Conservation (phyloP, 192 early-diverging fungal genomes). For the Haplosporangium gracile region DNA sequence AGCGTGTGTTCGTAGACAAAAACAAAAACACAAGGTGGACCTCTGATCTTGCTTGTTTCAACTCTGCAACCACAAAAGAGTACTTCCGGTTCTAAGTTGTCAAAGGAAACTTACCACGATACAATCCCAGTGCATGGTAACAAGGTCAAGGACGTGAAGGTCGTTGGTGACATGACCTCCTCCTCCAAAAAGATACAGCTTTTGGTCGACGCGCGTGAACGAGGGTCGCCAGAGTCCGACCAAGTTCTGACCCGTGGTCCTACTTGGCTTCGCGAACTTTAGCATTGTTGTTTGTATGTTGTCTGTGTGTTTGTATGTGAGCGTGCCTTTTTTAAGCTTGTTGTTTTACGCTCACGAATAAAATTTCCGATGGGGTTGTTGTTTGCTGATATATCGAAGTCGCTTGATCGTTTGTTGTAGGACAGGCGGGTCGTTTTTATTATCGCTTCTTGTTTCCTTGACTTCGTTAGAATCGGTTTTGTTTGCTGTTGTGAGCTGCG, state of each 20-base stretch:
- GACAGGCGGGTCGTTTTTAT: too few species aligned
- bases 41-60: background rate
- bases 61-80: background rate
- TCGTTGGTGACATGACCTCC: slow-evolving; percentile 71
- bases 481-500: background rate
- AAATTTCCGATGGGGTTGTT: background rate
- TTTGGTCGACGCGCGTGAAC: slow-evolving; percentile 65
- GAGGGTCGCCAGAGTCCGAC: slow-evolving; percentile 69
- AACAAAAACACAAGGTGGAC: background rate
- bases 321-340: background rate
- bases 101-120: slow-evolving; percentile 54
- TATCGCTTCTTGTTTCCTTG: too few species aligned
- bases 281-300: slow-evolving; percentile 22
- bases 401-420: too few species aligned
- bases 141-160: slow-evolving; percentile 64
- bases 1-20: background rate
- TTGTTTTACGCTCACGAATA: background rate
- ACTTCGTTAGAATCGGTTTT: too few species aligned
- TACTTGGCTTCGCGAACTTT: slow-evolving; percentile 59
- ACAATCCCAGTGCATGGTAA: slow-evolving; percentile 64
- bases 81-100: background rate
- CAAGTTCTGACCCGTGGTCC: slow-evolving; percentile 66
- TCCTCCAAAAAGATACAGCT: slow-evolving; percentile 67
- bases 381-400: too few species aligned
- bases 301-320: background rate